These are phyloP conservation scores for Diaporthe aspalathi DNA, from an alignment of 2,329 filamentous ascomycete species.

Conservation along the genomic window DNA sequence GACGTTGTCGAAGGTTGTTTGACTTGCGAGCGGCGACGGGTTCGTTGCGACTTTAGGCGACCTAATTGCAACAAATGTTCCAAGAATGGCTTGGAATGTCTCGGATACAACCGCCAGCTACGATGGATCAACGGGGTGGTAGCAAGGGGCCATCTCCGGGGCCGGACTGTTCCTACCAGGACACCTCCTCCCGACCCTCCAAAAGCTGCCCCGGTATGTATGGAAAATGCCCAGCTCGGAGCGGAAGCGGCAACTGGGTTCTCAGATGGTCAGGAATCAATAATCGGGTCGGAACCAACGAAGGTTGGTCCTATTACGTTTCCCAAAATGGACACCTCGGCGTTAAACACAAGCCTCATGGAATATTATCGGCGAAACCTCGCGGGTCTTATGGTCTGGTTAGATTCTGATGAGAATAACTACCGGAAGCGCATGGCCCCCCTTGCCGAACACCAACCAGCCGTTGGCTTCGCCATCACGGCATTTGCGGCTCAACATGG, in stretches of 20 bases:
- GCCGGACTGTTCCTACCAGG: neutral
- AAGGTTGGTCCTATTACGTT: no score
- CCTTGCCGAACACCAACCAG: neutral
- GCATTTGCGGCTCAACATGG: constrained; percentile 10
- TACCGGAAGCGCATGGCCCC: constrained; percentile 3
- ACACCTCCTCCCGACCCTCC: neutral
- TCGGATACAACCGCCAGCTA: neutral
- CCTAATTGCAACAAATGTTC: neutral
- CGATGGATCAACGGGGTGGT: constrained; percentile 15
- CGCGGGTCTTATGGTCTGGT: constrained; percentile 6
- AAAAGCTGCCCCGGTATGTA: neutral
- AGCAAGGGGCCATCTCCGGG: neutral
- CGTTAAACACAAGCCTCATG: neutral
- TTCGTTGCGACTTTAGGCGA: neutral
- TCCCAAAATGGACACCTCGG: neutral
- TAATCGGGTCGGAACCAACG: neutral
- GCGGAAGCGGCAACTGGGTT: neutral
- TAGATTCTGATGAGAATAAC: constrained; percentile 4
- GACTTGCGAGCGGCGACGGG: constrained; percentile 8
- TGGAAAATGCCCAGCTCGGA: neutral
- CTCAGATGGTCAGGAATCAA: neutral
- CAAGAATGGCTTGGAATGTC: constrained; percentile 6
- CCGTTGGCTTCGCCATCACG: constrained; percentile 3
- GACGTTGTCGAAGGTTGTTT: neutral
- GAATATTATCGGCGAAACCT: constrained; percentile 11